Base-by-base conservation (phyloP, 2,329 filamentous ascomycete genomes). In the Cladophialophora chaetospira region DNA sequence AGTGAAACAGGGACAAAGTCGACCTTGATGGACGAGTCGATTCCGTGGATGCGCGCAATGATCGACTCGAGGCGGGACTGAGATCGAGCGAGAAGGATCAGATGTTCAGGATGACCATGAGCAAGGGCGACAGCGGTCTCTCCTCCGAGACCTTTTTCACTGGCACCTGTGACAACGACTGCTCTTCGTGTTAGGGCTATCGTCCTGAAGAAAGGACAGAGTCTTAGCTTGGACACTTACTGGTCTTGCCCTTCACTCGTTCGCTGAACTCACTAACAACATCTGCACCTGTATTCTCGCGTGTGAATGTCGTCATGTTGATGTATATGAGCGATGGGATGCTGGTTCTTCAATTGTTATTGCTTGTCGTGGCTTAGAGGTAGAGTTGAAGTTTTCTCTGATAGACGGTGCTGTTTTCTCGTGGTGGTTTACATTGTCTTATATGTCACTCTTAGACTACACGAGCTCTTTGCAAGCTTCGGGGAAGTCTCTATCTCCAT, bases 261-360 rank as follows among this genome's bases (percentile, higher is more conserved):
- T 68, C 62, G 5, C 64, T 58, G 54, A 71, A 71, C 36, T 61
- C 64, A 5, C 63, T 54, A 3, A 67, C 66, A 19, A 72, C 70
- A 13, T 72, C 67, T 2, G 47, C 59, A 13, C 70, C 71, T 21
- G 65, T 69, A 3, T 66, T 71, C 5, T 67, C 59, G 8, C 50
- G 51, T 29, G 58, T 60, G 47, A 71, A 72, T 4, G 61, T 55
- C 10, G 61, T 50, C 66, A 67, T 69, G 10, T 55, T 61, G 47
- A 15, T 33, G 25, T 15, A 15, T 11, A 21, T 53, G 19, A 9
- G 9, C 36, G 17, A 21, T 21, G 15, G 8, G 11, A 17, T 40
- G 13, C 6, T 8, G 17, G 6, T 19, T 5, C 3, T 40, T 19
- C 15, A 21, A 21, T 10, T 40, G 36, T 40, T 10, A 15, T 40